These are phyloP conservation scores for Loxodes magnus DNA, from an alignment of 73 alveolate species.

Conservation along the genomic window DNA sequence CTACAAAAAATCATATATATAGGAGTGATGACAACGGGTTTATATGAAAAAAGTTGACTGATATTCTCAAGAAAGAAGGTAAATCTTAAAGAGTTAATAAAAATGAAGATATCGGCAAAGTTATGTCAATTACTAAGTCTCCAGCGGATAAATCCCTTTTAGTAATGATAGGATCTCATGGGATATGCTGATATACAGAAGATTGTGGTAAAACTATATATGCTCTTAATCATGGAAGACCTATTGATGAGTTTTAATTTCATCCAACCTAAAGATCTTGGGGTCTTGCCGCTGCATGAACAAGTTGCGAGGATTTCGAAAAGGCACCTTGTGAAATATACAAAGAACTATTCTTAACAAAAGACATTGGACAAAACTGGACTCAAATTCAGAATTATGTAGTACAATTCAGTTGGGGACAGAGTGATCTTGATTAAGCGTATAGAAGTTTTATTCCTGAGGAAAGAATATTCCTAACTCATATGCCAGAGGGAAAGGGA, in stretches of 20 bases:
- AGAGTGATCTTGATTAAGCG: slow-evolving; percentile 8
- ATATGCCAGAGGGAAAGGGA: slow-evolving; percentile 37
- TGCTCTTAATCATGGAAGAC: slow-evolving; percentile 57
- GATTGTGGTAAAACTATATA: slow-evolving; percentile 59
- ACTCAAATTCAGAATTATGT: slow-evolving; percentile 51
- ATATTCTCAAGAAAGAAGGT: slow-evolving; percentile 22
- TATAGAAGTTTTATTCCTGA: slow-evolving; percentile 18
- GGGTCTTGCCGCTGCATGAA: slow-evolving; percentile 80
- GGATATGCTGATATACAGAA: slow-evolving; percentile 62
- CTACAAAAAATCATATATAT: slow-evolving; percentile 47
- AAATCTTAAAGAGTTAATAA: too few relatives aligned
- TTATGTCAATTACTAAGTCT: slow-evolving; percentile 26
- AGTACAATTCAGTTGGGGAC: slow-evolving; percentile 83
- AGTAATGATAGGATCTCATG: slow-evolving; percentile 52
- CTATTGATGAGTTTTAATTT: slow-evolving; percentile 53
- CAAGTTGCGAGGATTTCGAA: slow-evolving; percentile 54
- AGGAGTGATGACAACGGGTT: slow-evolving; percentile 69
- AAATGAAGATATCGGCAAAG: slow-evolving; percentile 40
- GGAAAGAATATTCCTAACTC: slow-evolving; percentile 36
- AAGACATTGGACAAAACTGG: slow-evolving; percentile 78
- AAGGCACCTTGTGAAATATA: slow-evolving; percentile 53
- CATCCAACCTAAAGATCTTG: slow-evolving; percentile 70
- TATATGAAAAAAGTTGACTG: slow-evolving; percentile 47
- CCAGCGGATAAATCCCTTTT: slow-evolving; percentile 53
- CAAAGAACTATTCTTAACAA: slow-evolving; percentile 51